phyloP scores from a whole-genome alignment of 768 basidiomycete genomes.

The Tricholoma saponaceum region DNA sequence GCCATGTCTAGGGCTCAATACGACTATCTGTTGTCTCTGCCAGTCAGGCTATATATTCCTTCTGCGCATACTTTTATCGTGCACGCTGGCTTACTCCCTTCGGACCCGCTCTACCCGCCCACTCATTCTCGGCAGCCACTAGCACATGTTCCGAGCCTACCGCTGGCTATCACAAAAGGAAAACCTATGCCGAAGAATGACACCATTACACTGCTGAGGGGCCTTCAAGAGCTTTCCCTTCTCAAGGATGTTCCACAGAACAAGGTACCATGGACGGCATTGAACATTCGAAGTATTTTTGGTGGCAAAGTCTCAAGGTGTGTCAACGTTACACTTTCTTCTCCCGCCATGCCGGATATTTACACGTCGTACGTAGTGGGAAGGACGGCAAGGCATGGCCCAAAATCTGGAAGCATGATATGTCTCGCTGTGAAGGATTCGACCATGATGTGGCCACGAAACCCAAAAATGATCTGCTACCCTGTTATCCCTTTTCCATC shows the following conservation, averaged over 20 bases:
- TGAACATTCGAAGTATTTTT: constrained; percentile 66
- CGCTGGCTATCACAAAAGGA: constrained; percentile 8
- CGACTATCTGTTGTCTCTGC: constrained; percentile 70
- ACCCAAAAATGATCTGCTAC: constrained; percentile 29
- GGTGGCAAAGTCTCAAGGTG: constrained; percentile 43
- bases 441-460: constrained; percentile 16
- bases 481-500: constrained; percentile 73
- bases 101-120: constrained; percentile 53
- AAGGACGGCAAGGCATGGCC: constrained; percentile 70
- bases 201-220: constrained; percentile 34
- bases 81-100: constrained; percentile 80
- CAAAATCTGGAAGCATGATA: constrained; percentile 66
- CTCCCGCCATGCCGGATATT: not conserved
- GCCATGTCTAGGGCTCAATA: constrained; percentile 60
- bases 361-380: constrained; percentile 10
- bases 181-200: constrained; percentile 9
- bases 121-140: constrained; percentile 65
- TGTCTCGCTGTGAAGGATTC: constrained; percentile 55
- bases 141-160: constrained; percentile 48
- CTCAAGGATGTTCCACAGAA: constrained; percentile 73
- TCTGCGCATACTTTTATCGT: constrained; percentile 72
- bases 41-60: constrained; percentile 72
- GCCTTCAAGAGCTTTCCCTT: constrained; percentile 65
- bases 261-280: constrained; percentile 64
- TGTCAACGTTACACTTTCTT: constrained; percentile 4